Evolutionary conservation across 2,329 filamentous ascomycete genomes (phyloP).

Genomic region (Chaetomiaceae sp.): DNA sequence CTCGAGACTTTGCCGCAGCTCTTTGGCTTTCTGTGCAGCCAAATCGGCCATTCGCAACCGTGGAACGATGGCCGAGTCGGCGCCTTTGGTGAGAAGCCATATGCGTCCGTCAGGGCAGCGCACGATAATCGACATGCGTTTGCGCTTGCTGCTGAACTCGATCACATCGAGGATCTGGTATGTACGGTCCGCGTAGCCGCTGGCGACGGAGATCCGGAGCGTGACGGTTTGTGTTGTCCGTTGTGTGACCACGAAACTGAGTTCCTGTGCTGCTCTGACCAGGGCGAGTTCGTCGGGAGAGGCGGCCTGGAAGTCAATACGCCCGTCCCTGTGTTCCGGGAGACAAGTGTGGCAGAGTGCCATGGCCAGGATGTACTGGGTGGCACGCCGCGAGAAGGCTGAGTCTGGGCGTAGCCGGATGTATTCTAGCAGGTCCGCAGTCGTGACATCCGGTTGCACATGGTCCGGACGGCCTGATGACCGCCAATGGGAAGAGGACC

Average conservation of each 20-base stretch:
- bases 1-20: slow-evolving; percentile 57
- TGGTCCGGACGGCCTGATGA: slow-evolving; percentile 8
- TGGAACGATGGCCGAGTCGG: slow-evolving; percentile 73
- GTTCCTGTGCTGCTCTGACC: slow-evolving; percentile 71
- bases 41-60: slow-evolving; percentile 63
- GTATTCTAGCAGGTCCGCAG: slow-evolving; percentile 66
- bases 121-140: slow-evolving; percentile 81
- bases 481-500: slow-evolving; percentile 19
- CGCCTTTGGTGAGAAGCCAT: slow-evolving; percentile 79
- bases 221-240: slow-evolving; percentile 64
- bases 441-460: slow-evolving; percentile 43
- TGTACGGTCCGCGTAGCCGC: slow-evolving; percentile 29
- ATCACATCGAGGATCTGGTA: slow-evolving; percentile 80
- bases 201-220: slow-evolving; percentile 42
- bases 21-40: slow-evolving; percentile 67
- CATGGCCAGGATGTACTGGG: slow-evolving; percentile 64
- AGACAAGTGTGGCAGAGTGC: slow-evolving; percentile 82
- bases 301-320: slow-evolving; percentile 70
- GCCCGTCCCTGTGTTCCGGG: slow-evolving; percentile 64
- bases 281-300: slow-evolving; percentile 82
- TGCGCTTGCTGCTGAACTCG: slow-evolving; percentile 80
- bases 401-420: slow-evolving; percentile 56
- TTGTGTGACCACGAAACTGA: slow-evolving; percentile 70
- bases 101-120: slow-evolving; percentile 75
- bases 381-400: slow-evolving; percentile 67